Conservation (phyloP, 2,329 filamentous ascomycete species). For the Fusarium odoratissimum region DNA sequence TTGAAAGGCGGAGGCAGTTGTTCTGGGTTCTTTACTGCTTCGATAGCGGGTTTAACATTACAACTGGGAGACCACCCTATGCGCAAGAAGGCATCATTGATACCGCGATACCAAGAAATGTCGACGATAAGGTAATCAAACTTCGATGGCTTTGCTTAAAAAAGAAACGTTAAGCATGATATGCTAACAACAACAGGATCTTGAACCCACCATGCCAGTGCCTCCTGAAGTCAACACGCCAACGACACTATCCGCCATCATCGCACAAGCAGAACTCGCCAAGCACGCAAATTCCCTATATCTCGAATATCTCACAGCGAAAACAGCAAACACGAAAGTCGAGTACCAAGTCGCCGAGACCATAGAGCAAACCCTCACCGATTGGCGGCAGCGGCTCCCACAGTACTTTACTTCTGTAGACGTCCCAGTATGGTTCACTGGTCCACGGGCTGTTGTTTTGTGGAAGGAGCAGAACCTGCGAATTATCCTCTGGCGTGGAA, state of each 20-base stretch:
- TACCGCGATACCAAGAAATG: neutral
- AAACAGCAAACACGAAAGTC: neutral
- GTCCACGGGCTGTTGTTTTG: neutral
- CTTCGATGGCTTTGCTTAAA: fast-evolving
- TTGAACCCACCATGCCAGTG: neutral
- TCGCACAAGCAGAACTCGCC: neutral
- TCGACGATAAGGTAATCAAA: neutral
- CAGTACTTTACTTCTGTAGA: neutral
- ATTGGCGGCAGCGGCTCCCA: neutral
- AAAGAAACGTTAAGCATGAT: no score
- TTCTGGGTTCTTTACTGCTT: neutral
- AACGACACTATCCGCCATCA: neutral
- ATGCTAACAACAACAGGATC: neutral
- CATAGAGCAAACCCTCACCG: neutral
- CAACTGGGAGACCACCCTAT: neutral
- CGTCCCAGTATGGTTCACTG: neutral
- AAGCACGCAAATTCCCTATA: neutral
- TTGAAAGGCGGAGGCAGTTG: neutral
- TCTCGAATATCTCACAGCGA: neutral
- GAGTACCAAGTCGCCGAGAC: neutral
- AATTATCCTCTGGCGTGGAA: neutral
- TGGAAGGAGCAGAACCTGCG: neutral
- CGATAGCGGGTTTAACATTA: neutral
- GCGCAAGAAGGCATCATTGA: neutral
- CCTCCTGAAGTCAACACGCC: neutral